Evolutionary conservation across 768 basidiomycete genomes (phyloP).

Genomic region (Leucosporidium scottii): DNA sequence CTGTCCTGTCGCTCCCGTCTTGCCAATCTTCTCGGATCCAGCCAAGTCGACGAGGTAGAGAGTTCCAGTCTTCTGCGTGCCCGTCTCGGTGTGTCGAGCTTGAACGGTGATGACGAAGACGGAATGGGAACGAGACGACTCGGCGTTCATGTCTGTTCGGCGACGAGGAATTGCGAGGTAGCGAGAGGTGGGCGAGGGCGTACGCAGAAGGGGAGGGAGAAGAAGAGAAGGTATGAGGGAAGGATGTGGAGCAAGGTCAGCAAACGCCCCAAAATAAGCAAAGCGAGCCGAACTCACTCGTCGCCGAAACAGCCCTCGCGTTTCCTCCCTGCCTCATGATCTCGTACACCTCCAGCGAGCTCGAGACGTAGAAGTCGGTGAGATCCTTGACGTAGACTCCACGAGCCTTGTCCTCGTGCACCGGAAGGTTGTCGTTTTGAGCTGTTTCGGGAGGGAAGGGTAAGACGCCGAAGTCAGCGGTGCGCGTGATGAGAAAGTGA

Average conservation of each 20-base stretch:
- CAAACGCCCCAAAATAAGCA: not conserved
- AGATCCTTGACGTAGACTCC: conserved; percentile 98
- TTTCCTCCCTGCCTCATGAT: conserved; percentile 96
- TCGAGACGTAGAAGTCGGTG: conserved; percentile 96
- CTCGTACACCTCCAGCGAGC: conserved; percentile 90
- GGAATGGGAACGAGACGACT: conserved; percentile 96
- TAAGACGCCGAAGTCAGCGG: no score
- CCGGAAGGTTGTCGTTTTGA: conserved; percentile 95
- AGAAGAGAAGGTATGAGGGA: not conserved
- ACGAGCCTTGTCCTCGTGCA: conserved; percentile 95
- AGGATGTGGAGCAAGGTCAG: not conserved
- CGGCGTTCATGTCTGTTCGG: conserved; percentile 90
- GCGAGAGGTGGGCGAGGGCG: not conserved
- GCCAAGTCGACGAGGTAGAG: conserved; percentile 96
- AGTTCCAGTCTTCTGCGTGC: conserved; percentile 92
- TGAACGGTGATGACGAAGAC: conserved; percentile 97
- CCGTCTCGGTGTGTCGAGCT: conserved; percentile 91
- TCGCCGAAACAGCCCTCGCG: conserved; percentile 84
- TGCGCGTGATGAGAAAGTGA: not conserved
- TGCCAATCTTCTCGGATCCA: conserved; percentile 98
- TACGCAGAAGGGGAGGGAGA: not conserved
- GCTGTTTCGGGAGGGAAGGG: conserved; percentile 48
- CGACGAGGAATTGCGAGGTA: not conserved
- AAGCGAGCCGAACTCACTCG: conserved; percentile 56
- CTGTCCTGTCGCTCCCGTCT: conserved; percentile 97